These are phyloP conservation scores for Macrophomina pseudophaseolina DNA, from an alignment of 2,329 filamentous ascomycete species.

Conservation along the genomic window DNA sequence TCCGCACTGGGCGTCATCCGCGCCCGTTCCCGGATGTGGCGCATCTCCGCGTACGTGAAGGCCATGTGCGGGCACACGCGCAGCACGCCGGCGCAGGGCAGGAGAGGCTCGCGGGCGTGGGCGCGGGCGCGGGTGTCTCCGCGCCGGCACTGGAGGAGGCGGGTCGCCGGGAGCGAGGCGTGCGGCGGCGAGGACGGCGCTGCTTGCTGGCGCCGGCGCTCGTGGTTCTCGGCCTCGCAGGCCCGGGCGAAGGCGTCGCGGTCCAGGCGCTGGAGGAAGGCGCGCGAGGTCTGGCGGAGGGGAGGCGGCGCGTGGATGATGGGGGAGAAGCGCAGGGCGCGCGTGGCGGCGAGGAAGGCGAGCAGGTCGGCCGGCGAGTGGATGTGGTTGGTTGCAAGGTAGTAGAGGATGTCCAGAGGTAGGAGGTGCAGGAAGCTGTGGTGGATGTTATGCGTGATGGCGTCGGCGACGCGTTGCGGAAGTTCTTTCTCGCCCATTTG, in stretches of 20 bases:
- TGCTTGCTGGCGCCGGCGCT: background rate
- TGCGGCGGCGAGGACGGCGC: background rate
- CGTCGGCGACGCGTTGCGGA: background rate
- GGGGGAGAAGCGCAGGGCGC: background rate
- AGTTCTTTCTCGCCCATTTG: background rate
- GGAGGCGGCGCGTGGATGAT: background rate
- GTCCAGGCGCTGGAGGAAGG: background rate
- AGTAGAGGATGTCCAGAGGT: background rate
- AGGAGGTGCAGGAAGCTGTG: conserved; percentile 7
- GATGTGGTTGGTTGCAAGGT: background rate
- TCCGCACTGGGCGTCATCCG: background rate
- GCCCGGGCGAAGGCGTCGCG: background rate
- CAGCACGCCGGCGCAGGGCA: background rate
- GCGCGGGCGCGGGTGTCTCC: background rate
- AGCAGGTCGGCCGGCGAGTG: background rate
- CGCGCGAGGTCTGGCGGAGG: background rate
- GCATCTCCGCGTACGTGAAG: background rate
- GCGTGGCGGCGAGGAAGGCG: background rate
- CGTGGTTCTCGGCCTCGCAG: background rate
- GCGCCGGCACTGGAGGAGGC: background rate
- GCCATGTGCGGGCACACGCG: background rate
- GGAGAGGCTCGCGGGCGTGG: background rate
- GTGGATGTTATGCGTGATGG: background rate
- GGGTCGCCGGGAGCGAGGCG: background rate
- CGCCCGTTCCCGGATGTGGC: background rate